These are phyloP conservation scores for Teratosphaeria epicoccoides DNA, from an alignment of 2,329 filamentous ascomycete genomes.

Conservation along the genomic window DNA sequence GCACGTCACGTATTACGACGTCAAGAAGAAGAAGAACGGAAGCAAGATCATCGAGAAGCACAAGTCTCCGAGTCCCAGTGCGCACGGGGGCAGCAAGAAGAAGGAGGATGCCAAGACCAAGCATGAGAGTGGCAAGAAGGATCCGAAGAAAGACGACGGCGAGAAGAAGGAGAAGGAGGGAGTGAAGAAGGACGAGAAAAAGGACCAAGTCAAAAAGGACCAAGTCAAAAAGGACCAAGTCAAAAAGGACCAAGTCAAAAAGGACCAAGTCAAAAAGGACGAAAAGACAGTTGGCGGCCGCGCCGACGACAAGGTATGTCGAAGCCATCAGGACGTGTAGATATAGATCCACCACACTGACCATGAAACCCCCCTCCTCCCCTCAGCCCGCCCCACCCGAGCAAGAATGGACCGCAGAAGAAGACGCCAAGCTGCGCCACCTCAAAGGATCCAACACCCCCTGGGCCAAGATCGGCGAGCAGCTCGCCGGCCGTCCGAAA, in stretches of 20 bases:
- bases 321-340: background rate
- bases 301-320: background rate
- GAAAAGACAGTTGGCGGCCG: background rate
- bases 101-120: conserved; percentile 5
- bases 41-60: conserved; percentile 18
- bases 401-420: conserved; percentile 14
- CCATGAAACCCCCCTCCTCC: too few relatives aligned
- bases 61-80: conserved; percentile 4
- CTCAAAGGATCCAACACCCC: conserved; percentile 23
- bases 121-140: conserved; percentile 7
- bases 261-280: background rate
- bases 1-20: conserved; percentile 15
- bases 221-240: background rate
- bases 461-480: conserved; percentile 25
- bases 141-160: background rate
- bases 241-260: background rate
- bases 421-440: conserved; percentile 32
- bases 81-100: conserved; percentile 1
- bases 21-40: conserved; percentile 17
- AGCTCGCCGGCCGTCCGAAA: conserved; percentile 22
- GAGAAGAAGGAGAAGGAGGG: background rate
- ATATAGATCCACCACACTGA: background rate
- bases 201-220: background rate
- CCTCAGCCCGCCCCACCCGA: too few relatives aligned
- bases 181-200: background rate